Evolutionary conservation across 352 stramenopile genomes (phyloP).

Genomic region (Phytophthora europaea): DNA sequence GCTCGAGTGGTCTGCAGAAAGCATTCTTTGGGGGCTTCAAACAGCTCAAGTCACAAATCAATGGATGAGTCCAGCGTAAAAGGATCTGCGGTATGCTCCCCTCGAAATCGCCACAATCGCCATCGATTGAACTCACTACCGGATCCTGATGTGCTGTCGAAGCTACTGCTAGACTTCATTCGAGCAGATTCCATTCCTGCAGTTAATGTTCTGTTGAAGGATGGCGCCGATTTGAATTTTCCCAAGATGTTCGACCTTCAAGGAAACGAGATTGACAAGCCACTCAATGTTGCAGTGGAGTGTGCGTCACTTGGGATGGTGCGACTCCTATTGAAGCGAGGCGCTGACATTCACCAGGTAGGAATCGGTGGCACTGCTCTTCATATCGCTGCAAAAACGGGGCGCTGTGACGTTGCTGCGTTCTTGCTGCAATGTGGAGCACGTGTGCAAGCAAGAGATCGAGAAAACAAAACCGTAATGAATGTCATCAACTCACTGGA

Average conservation of each 20-base stretch:
- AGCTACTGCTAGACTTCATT: slow-evolving; percentile 79
- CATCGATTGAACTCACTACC: slow-evolving; percentile 60
- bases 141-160: slow-evolving; percentile 71
- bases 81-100: slow-evolving; percentile 7
- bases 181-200: slow-evolving; percentile 74
- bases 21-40: slow-evolving; percentile 29
- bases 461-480: slow-evolving; percentile 61
- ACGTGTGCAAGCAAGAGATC: slow-evolving; percentile 60
- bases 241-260: slow-evolving; percentile 52
- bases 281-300: slow-evolving; percentile 71
- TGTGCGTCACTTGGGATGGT: slow-evolving; percentile 78
- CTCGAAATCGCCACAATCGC: slow-evolving; percentile 33
- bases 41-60: slow-evolving; percentile 11
- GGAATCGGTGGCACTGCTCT: slow-evolving; percentile 67
- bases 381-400: slow-evolving; percentile 64
- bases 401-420: slow-evolving; percentile 80
- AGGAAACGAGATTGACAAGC: slow-evolving; percentile 72
- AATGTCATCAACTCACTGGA: slow-evolving; percentile 43
- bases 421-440: slow-evolving; percentile 85
- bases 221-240: slow-evolving; percentile 82
- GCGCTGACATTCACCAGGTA: slow-evolving; percentile 72
- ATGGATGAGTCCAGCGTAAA: slow-evolving; percentile 13
- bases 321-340: slow-evolving; percentile 79
- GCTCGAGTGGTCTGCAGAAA: slow-evolving; percentile 64
- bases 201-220: slow-evolving; percentile 78